Evolutionary conservation across 768 basidiomycete genomes (phyloP), one percentile per base, ranked within the genome.

Genomic region (Lentinula raphanica): DNA sequence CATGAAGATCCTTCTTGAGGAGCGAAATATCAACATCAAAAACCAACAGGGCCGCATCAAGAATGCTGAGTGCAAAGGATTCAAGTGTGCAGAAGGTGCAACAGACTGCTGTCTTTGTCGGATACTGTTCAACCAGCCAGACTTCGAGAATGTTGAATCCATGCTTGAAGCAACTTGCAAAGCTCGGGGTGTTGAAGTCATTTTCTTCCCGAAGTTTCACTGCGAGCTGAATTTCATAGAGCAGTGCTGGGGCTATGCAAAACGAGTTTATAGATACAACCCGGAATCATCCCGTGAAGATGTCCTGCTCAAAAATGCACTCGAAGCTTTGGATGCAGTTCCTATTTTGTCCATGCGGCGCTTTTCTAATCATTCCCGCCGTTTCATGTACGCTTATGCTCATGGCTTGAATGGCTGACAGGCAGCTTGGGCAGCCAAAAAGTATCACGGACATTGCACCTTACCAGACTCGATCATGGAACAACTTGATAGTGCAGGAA

Each of bases 211-310:
- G 1, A 74, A 76, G 49, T 76, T 71, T 58, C 74, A 76, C 56
- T 72, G 69, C 42, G 66, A 76, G 60, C 64, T 75, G 9, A 76
- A 75, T 58, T 69, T 67, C 28, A 76, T 76, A 55, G 75, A 76
- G 60, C 68, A 67, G 59, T 72, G 67, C 40, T 32, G 31, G 31
- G 31, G 31, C 5, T 32, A 5, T 74, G 66, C 67, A 23, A 76
- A 76, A 60, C 58, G 59, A 4, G 15, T 57, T 1, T 75, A 76
- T 56, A 59, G 70, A 0, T 6, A 60, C 19, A 35, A 49, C 45
- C 66, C 63, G 3, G 17, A 40, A 2, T 66, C 66, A 3, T 45
- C 58, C 1, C 51, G 55, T 3, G 64, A 68, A 23, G 67, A 59
- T 1, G 68, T 68, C 29, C 54, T 73, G 11, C 64, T 69, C 44